A percentile compares a stretch with the other conserved stretches of the same genome.
Evolutionary conservation across 169 alveolate genomes (phyloP).

Genomic region (Plasmodium gonderi): DNA sequence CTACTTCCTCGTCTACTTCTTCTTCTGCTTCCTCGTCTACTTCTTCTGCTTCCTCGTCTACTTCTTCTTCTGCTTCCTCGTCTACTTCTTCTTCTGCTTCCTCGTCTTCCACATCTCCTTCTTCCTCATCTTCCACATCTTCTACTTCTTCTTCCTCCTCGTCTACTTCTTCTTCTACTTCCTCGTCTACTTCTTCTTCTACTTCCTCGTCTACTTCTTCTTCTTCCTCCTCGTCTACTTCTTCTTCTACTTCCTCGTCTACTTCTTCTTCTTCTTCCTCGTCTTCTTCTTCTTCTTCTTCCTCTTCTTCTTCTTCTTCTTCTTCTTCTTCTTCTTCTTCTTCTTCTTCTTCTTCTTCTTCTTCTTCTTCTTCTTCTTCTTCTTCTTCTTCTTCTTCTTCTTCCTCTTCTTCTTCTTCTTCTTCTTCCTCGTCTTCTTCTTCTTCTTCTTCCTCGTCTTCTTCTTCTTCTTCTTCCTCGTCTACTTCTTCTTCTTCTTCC

Average conservation of each 20-base stretch:
- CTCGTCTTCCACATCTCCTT: not conserved
- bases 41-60: not conserved
- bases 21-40: slow-evolving; percentile 9
- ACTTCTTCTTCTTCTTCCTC: slow-evolving; percentile 5
- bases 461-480: not conserved
- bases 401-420: not conserved
- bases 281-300: not conserved
- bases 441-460: not conserved
- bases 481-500: not conserved
- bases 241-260: not conserved
- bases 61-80: not conserved
- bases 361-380: not conserved
- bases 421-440: not conserved
- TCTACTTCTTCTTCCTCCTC: slow-evolving; percentile 1
- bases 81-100: slow-evolving; percentile 4
- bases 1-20: slow-evolving; percentile 47
- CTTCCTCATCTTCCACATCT: not conserved
- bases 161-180: not conserved
- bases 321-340: not conserved
- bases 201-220: not conserved
- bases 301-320: not conserved
- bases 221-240: not conserved
- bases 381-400: slow-evolving; percentile 3
- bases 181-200: not conserved
- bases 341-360: not conserved